Conservation (phyloP, 2,329 filamentous ascomycete genomes). For the Madurella fahalii region DNA sequence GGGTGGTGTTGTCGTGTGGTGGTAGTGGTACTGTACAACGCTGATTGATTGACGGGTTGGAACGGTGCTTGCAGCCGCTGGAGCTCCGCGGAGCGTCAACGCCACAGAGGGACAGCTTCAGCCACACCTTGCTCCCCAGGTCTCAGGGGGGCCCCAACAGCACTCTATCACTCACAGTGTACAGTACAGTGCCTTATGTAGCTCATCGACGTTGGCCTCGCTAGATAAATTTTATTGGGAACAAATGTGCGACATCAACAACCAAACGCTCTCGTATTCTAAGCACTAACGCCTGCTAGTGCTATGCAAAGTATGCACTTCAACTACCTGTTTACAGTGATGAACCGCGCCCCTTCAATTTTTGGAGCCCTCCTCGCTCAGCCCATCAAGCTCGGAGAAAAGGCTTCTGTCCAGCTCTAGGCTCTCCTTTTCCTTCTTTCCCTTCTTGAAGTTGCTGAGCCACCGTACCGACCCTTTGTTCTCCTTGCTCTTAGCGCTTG, state of each 20-base stretch:
- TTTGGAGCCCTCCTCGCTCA: conserved; percentile 5
- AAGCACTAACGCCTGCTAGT: neutral
- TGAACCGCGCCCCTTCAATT: neutral
- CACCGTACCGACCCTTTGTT: conserved; percentile 38
- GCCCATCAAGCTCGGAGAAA: conserved; percentile 14
- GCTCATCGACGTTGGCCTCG: too few species aligned
- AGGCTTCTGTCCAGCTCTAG: conserved; percentile 46
- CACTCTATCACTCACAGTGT: too few species aligned
- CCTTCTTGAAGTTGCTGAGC: conserved; percentile 53
- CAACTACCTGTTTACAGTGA: neutral
- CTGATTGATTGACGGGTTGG: too few species aligned
- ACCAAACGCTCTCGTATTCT: neutral
- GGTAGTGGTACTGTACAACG: too few species aligned
- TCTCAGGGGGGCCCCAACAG: too few species aligned
- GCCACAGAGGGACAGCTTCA: neutral
- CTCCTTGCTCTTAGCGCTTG: conserved; percentile 38
- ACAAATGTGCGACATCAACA: too few species aligned
- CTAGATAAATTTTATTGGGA: too few species aligned
- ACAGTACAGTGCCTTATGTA: too few species aligned
- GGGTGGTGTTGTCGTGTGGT: neutral
- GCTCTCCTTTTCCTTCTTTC: conserved; percentile 55
- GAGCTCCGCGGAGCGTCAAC: neutral
- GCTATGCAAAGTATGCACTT: conserved; percentile 9
- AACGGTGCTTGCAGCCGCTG: neutral
- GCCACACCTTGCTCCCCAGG: neutral